These are phyloP conservation scores for Nakazawaea sp. DNA, from an alignment of 805 yeast genomes.

Conservation along the genomic window DNA sequence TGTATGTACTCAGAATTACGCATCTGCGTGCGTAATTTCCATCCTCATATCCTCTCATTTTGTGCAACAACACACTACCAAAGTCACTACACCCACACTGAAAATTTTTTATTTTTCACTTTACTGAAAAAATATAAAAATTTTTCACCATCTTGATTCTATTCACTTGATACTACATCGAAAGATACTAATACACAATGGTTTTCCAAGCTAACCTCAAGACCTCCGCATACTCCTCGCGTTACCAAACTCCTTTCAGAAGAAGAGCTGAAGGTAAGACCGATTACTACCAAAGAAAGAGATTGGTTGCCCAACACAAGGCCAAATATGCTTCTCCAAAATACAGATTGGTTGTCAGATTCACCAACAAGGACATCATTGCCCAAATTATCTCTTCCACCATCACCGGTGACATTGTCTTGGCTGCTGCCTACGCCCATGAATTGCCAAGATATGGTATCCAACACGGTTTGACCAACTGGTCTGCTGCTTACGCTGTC, in stretches of 20 bases:
- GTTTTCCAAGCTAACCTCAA: slow-evolving; percentile 67
- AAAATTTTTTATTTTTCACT: background rate
- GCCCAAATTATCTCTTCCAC: slow-evolving; percentile 96
- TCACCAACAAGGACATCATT: slow-evolving; percentile 99
- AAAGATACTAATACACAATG: slow-evolving; percentile 39
- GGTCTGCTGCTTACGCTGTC: slow-evolving; percentile 99
- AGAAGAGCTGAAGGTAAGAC: slow-evolving; percentile 99
- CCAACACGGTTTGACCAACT: slow-evolving; percentile 97
- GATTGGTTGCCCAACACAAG: slow-evolving; percentile 99
- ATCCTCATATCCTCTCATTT: too few relatives aligned
- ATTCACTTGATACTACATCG: background rate
- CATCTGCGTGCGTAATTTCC: too few relatives aligned
- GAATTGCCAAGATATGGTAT: slow-evolving; percentile 98
- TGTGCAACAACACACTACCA: too few relatives aligned
- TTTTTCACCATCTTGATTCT: background rate
- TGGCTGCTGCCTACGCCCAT: slow-evolving; percentile 97
- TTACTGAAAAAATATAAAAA: background rate
- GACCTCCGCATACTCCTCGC: slow-evolving; percentile 94
- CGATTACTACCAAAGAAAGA: slow-evolving; percentile 99
- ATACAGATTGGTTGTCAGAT: slow-evolving; percentile 98
- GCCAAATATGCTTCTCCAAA: slow-evolving; percentile 99
- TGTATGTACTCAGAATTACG: too few relatives aligned
- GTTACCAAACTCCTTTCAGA: slow-evolving; percentile 99
- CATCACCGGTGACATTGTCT: slow-evolving; percentile 93
- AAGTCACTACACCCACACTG: too few relatives aligned